Conservation (phyloP, 257 asterid genomes). For the Capsicum baccatum region DNA sequence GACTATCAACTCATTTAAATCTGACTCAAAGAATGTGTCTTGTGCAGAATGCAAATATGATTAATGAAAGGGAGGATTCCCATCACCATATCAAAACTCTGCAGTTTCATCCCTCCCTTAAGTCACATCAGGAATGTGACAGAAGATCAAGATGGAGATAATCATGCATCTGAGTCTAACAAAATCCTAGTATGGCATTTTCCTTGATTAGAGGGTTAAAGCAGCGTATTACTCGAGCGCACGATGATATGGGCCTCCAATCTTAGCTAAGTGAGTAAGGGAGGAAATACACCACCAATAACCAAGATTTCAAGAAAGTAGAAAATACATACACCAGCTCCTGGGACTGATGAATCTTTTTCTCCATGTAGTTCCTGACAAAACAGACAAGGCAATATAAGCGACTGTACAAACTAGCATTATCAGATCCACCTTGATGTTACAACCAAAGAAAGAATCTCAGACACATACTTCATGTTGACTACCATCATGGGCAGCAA, state of each 20-base stretch:
- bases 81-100: not conserved
- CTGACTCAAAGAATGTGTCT: not conserved
- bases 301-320: slow-evolving; percentile 25
- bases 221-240: not conserved
- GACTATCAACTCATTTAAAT: slow-evolving; percentile 7
- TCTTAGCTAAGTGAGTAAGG: not conserved
- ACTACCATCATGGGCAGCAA: slow-evolving; percentile 79
- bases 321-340: slow-evolving; percentile 77
- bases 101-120: slow-evolving; percentile 11
- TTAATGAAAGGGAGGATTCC: slow-evolving; percentile 6
- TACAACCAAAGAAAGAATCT: slow-evolving; percentile 33
- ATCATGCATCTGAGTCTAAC: slow-evolving; percentile 21
- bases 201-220: not conserved
- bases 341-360: slow-evolving; percentile 82
- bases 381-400: slow-evolving; percentile 37
- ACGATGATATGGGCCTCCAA: not conserved
- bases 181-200: not conserved
- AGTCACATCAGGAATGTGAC: not conserved
- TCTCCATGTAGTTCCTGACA: slow-evolving; percentile 68
- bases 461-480: slow-evolving; percentile 66
- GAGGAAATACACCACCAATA: slow-evolving; percentile 24
- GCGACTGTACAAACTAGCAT: slow-evolving; percentile 19
- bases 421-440: slow-evolving; percentile 20
- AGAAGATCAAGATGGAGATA: slow-evolving; percentile 24
- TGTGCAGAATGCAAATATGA: slow-evolving; percentile 18